Base-by-base conservation (phyloP, 106 monocot genomes). In the Dioscorea alata region DNA sequence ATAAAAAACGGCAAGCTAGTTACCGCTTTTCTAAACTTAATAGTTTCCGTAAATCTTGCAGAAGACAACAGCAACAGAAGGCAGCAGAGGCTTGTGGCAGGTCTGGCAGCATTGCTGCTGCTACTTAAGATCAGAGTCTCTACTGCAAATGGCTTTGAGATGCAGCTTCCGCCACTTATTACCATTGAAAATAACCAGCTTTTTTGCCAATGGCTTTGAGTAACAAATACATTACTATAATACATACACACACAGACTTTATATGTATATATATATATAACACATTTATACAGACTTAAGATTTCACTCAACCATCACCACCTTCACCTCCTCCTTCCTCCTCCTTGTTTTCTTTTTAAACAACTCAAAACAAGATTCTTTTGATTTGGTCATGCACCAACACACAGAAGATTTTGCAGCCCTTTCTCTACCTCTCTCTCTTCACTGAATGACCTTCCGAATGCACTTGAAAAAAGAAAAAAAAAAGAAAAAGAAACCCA, bases 341-440 rank as follows among this genome's bases (percentile, higher is more conserved):
- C 8, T 19, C 10, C 24, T 60, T 10, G 6, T 42, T 10, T 42
- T 42, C 42, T 42, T 42, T 42, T 42, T 42, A 42, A 42, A 42
- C 42, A 42, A 42, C 42, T 2, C 42, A 42, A 42, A 6, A 6
- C 6, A 42, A 10, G 42, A 0, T 21, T 19, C 31, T 12, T 33
- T 33, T 78, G 68, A 80, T 66, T 75, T 73, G 51, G 57, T 72
- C 79, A 77, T 78, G 72, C 80, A 76, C 12, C n/a, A n/a, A 66
- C 74, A 76, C 33, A 80, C 62, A 61, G 87, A 77, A 94, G 94
- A 90, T 94, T 94, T 87, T 81, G 90, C 83, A 87, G 80, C 78
- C 61, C 73, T 13, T 66, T 64, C 72, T 78, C 76, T 83, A 70
- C n/a, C n/a, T n/a, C n/a, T 66, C 71, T 68, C 16, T 48, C 81